phyloP scores from a whole-genome alignment of 495 filamentous ascomycete genomes.

The Hyaloscypha finlandica region DNA sequence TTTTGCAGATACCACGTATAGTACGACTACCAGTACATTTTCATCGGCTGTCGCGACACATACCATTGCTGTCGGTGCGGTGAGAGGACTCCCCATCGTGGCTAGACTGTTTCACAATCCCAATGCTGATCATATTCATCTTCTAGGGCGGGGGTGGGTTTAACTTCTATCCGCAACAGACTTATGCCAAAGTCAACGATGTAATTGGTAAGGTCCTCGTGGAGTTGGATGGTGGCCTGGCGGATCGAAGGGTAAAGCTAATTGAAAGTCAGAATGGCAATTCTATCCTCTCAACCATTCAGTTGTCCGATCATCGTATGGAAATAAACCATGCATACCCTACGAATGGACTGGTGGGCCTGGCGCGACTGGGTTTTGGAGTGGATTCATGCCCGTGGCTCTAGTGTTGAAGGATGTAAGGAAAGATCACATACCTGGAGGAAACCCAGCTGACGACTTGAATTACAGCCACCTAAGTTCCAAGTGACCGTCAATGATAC shows the following conservation, averaged over 20 bases:
- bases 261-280: conserved; percentile 42
- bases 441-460: background rate
- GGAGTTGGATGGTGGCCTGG: background rate
- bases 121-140: conserved; percentile 13
- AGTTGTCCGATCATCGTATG: conserved; percentile 56
- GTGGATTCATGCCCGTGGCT: conserved; percentile 40
- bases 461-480: conserved; percentile 46
- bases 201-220: conserved; percentile 36
- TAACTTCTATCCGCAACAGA: conserved; percentile 36
- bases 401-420: conserved; percentile 34
- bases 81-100: conserved; percentile 23
- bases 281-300: conserved; percentile 64
- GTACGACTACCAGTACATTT: conserved; percentile 19
- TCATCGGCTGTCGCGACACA: conserved; percentile 29
- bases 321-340: conserved; percentile 55
- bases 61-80: conserved; percentile 36
- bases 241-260: background rate
- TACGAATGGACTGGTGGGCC: conserved; percentile 47
- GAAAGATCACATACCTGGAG: conserved; percentile 8
- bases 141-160: conserved; percentile 36
- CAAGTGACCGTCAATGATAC: conserved; percentile 58
- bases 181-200: conserved; percentile 40
- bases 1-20: background rate
- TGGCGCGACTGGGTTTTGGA: conserved; percentile 48
- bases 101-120: background rate